These are phyloP conservation scores for Ophiostoma australiae DNA, from an alignment of 2,329 filamentous ascomycete genomes.

Conservation along the genomic window DNA sequence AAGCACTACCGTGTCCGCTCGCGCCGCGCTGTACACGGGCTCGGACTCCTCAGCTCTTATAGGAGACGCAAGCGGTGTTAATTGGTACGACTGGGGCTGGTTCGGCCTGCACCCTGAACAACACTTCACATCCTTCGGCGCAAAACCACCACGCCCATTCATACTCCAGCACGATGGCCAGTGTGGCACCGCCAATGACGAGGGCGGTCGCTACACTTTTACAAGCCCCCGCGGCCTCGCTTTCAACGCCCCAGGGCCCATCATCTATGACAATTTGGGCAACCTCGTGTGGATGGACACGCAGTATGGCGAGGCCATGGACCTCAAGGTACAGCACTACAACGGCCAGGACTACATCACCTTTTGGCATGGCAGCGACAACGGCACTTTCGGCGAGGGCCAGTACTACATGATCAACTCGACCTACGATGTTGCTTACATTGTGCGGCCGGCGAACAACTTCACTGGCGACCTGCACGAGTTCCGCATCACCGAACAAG, in stretches of 20 bases:
- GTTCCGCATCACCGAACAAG: slow-evolving; percentile 15
- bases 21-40: neutral
- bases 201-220: slow-evolving; percentile 27
- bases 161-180: slow-evolving; percentile 13
- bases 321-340: slow-evolving; percentile 36
- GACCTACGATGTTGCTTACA: slow-evolving; percentile 51
- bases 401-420: slow-evolving; percentile 47
- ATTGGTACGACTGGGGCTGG: slow-evolving; percentile 24
- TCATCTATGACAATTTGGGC: slow-evolving; percentile 51
- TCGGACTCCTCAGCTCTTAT: neutral
- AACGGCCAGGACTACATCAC: slow-evolving; percentile 49
- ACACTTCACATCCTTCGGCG: slow-evolving; percentile 21
- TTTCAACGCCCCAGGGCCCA: slow-evolving; percentile 44
- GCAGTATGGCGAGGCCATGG: slow-evolving; percentile 32
- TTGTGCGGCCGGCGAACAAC: slow-evolving; percentile 48
- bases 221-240: slow-evolving; percentile 28
- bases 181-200: neutral
- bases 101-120: slow-evolving; percentile 21
- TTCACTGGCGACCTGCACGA: slow-evolving; percentile 42
- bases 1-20: neutral
- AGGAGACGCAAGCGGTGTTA: neutral
- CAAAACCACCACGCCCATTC: slow-evolving; percentile 19
- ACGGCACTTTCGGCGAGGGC: slow-evolving; percentile 24
- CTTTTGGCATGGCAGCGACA: slow-evolving; percentile 44
- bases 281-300: slow-evolving; percentile 49